Conservation (phyloP, 2,329 filamentous ascomycete genomes). For the Colletotrichum sp. region DNA sequence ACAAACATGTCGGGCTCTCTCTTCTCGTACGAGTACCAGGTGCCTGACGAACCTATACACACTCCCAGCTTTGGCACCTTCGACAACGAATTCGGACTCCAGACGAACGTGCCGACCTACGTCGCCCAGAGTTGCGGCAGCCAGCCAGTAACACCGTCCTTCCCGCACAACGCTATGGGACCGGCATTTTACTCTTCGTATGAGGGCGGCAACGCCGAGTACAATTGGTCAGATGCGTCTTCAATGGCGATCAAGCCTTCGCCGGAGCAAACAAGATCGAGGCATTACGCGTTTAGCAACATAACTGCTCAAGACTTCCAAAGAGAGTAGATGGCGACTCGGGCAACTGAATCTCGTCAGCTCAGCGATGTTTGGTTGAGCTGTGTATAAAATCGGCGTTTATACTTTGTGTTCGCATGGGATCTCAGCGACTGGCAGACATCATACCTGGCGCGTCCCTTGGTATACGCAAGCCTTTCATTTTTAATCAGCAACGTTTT, state of each 20-base stretch:
- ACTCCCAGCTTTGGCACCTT: constrained; percentile 52
- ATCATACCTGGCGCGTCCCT: not conserved
- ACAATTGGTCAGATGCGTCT: constrained; percentile 55
- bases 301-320: constrained; percentile 32
- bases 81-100: constrained; percentile 45
- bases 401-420: not conserved
- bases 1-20: constrained; percentile 45
- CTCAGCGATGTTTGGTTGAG: not conserved
- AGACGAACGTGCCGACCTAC: constrained; percentile 48
- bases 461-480: not conserved
- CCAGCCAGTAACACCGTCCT: constrained; percentile 55
- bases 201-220: constrained; percentile 47
- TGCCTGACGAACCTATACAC: constrained; percentile 53
- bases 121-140: constrained; percentile 44
- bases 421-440: constrained; percentile 2
- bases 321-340: not conserved
- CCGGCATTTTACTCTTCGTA: constrained; percentile 43
- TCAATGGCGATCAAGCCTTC: constrained; percentile 34
- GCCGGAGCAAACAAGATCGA: constrained; percentile 30
- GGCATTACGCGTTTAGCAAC: constrained; percentile 38
- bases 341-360: not conserved
- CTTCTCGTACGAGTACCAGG: constrained; percentile 39
- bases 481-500: constrained; percentile 2
- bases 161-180: constrained; percentile 45
- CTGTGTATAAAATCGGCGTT: constrained; percentile 2